These are phyloP conservation scores for Echinosophora koreensis DNA, from an alignment of 306 rosid genomes.

Conservation along the genomic window DNA sequence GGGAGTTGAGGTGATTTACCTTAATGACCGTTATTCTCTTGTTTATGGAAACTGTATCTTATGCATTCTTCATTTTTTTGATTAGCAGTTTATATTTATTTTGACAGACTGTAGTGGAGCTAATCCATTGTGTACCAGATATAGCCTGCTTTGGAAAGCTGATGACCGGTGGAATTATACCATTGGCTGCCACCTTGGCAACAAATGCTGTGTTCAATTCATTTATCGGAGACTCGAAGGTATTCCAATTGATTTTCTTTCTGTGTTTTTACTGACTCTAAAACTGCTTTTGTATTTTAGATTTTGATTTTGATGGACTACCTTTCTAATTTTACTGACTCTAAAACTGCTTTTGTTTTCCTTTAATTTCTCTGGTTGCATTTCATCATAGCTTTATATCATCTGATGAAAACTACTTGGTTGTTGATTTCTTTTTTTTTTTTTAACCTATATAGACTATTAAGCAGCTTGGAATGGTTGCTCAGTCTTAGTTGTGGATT, in stretches of 20 bases:
- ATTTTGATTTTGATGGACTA: constrained; percentile 24
- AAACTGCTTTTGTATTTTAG: constrained; percentile 2
- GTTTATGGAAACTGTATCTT: background rate
- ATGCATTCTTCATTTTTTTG: constrained; percentile 33
- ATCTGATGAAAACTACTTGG: constrained; percentile 15
- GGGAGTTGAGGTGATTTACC: constrained; percentile 81
- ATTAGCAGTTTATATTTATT: constrained; percentile 50
- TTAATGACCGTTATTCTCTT: constrained; percentile 37
- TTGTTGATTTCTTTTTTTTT: constrained; percentile 31
- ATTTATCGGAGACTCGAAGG: constrained; percentile 95
- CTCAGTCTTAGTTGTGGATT: constrained; percentile 28
- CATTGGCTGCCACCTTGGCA: constrained; percentile 89
- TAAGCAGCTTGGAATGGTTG: constrained; percentile 30
- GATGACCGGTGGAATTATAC: constrained; percentile 93
- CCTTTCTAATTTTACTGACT: constrained; percentile 28
- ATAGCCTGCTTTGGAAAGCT: constrained; percentile 93
- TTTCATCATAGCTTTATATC: constrained; percentile 33
- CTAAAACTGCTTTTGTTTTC: constrained; percentile 22
- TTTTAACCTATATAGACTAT: constrained; percentile 23
- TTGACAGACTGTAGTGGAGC: constrained; percentile 76
- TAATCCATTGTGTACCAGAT: constrained; percentile 87
- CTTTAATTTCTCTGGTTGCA: constrained; percentile 20
- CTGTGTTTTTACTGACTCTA: constrained; percentile 17
- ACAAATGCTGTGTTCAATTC: constrained; percentile 79
- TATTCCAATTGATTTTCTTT: constrained; percentile 43